A percentile compares a stretch with the other conserved stretches of the same genome.
These are phyloP conservation scores for Spinacia oleracea DNA, from an alignment of 179 eudicot genomes.

Conservation along the genomic window DNA sequence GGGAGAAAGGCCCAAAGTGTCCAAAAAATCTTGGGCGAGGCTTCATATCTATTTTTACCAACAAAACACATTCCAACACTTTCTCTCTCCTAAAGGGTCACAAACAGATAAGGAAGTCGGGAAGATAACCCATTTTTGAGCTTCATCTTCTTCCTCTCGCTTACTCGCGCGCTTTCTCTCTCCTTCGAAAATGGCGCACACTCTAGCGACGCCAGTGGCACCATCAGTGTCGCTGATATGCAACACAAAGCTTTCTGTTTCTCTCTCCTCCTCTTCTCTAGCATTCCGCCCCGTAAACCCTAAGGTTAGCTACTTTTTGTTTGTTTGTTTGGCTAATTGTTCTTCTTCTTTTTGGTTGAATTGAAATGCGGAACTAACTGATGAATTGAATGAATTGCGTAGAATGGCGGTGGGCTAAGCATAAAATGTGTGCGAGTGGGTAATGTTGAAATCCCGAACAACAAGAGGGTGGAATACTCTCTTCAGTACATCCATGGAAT, in stretches of 20 bases:
- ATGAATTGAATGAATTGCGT: conserved; percentile 6
- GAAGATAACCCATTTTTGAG: neutral
- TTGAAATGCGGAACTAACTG: neutral
- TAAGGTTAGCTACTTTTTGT: conserved; percentile 39
- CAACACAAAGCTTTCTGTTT: conserved; percentile 34
- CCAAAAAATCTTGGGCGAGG: neutral
- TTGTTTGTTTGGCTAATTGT: neutral
- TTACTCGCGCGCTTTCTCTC: neutral
- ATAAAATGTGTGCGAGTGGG: conserved; percentile 90
- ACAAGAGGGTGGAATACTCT: conserved; percentile 82
- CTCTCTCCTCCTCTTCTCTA: conserved; percentile 36
- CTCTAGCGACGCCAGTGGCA: conserved; percentile 60
- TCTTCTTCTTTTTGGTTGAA: neutral
- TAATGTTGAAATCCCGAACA: conserved; percentile 93
- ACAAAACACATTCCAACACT: neutral
- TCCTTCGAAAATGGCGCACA: conserved; percentile 53
- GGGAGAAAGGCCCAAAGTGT: neutral
- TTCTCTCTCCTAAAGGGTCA: neutral
- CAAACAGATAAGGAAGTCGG: conserved; percentile 4
- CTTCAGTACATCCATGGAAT: conserved; percentile 89
- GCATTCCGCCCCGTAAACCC: conserved; percentile 36
- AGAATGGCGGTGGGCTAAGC: conserved; percentile 49
- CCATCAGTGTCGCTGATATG: conserved; percentile 57
- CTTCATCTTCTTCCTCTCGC: neutral
- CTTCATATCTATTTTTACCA: neutral